Conservation (phyloP, 2,329 filamentous ascomycete species). For the Aspergillus tubingensis region DNA sequence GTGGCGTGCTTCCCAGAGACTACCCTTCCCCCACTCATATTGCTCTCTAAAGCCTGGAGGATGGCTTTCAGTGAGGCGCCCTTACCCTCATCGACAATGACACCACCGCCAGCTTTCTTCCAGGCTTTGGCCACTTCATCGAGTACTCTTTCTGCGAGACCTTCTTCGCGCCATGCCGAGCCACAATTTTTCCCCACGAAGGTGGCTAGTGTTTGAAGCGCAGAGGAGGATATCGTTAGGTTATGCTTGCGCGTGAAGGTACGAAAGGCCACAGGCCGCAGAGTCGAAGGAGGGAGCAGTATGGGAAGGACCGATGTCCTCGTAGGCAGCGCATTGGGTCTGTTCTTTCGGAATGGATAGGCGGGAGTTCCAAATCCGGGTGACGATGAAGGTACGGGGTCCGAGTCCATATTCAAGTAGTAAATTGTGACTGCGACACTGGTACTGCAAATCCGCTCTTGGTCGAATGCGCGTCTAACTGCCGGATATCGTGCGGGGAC, state of each 20-base stretch:
- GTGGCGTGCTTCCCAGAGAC: slow-evolving; percentile 50
- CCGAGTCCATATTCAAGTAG: slow-evolving; percentile 35
- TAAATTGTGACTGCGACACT: background rate
- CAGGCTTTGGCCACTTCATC: slow-evolving; percentile 89
- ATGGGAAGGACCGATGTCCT: slow-evolving; percentile 76
- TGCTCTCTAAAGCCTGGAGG: slow-evolving; percentile 78
- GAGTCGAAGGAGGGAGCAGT: slow-evolving; percentile 78
- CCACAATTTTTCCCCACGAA: slow-evolving; percentile 95
- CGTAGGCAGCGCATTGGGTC: slow-evolving; percentile 51
- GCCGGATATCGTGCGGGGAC: too few species aligned
- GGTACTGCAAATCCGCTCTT: background rate
- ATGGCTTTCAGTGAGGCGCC: slow-evolving; percentile 72
- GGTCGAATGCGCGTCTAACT: too few species aligned
- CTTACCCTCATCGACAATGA: slow-evolving; percentile 83
- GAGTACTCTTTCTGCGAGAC: slow-evolving; percentile 84
- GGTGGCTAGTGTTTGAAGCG: slow-evolving; percentile 77
- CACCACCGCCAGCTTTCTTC: slow-evolving; percentile 85
- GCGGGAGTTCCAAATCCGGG: slow-evolving; percentile 86
- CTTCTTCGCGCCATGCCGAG: slow-evolving; percentile 94
- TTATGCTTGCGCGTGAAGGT: slow-evolving; percentile 98
- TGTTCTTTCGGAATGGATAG: slow-evolving; percentile 63
- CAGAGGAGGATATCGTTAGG: slow-evolving; percentile 83
- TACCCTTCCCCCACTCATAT: slow-evolving; percentile 77
- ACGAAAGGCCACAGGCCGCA: slow-evolving; percentile 88
- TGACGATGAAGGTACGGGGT: slow-evolving; percentile 80